A percentile compares a stretch with the other conserved stretches of the same genome.
Conservation (phyloP, 306 rosid genomes). For the Acacia acuminata region DNA sequence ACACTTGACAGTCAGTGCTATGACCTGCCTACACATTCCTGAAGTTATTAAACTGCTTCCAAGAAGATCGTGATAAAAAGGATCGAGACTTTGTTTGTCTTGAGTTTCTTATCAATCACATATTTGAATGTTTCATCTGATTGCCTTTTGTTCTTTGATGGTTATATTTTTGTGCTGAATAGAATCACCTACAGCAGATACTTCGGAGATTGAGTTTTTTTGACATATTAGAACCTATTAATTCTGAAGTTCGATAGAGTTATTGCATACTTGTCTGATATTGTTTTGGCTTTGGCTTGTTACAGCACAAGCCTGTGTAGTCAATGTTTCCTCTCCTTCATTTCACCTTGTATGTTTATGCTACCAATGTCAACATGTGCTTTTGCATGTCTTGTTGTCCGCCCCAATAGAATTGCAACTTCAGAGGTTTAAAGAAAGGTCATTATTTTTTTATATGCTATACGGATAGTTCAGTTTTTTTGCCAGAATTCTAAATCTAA, state of each 20-base stretch:
- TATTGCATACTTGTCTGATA: background rate
- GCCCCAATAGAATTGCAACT: background rate
- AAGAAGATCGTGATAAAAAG: background rate
- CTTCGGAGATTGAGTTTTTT: background rate
- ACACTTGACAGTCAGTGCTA: background rate
- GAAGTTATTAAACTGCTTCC: background rate
- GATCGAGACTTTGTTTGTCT: background rate
- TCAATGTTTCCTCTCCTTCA: background rate
- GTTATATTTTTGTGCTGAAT: background rate
- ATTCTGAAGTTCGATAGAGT: background rate
- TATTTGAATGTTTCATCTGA: background rate
- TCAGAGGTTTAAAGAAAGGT: background rate
- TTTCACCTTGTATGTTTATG: background rate
- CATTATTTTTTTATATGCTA: background rate
- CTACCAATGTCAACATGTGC: background rate
- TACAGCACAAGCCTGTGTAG: background rate
- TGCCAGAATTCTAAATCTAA: constrained; percentile 7
- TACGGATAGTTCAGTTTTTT: background rate
- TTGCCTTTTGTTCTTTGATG: background rate
- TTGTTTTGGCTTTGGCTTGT: background rate
- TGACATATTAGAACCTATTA: constrained; percentile 4
- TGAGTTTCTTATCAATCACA: background rate
- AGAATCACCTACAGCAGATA: constrained; percentile 1
- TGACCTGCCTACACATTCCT: background rate
- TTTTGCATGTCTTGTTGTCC: background rate